Evolutionary conservation across 805 yeast genomes (phyloP), one percentile per base, ranked within the genome.

Genomic region (Starmerella sirachaensis): DNA sequence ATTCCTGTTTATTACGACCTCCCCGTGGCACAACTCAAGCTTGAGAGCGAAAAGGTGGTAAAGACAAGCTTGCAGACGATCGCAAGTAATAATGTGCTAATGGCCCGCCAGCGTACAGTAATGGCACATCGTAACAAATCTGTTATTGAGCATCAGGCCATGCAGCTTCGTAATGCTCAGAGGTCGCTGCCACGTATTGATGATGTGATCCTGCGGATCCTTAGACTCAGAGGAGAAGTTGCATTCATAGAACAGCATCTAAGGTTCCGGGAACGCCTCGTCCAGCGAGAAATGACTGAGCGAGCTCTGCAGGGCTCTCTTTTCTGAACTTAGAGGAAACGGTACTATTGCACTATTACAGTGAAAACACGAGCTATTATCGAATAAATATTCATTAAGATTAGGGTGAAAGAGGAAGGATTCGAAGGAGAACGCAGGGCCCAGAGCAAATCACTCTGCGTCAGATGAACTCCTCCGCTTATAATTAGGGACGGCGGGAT

Each of bases 191-290:
- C 67, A 8, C 52, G 61, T 2, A 60, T 65, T 19, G 86, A 81
- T 48, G 83, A 83, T 48, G 67, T 84, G 10, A 65, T 86, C 6
- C 58, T 88, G 43, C 66, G 96, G 34, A 65, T 84, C 12, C 55
- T 88, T 37, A 59, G 85, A 18, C 65, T 85, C 26, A 72, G 76
- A 41, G 81, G 74, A 17, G 77, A 78, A 35, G 60, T 63, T 28
- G 65, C 65, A 1, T 78, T 65, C 53, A 83, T 82, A 3, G 64
- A 69, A 8, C 62, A 64, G 43, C 63, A 84, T 33, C 53, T 82
- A 26, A 72, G 69, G 18, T 77, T 74, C 50, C 63, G 88, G 36
- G 82, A 76, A 38, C 59, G 69, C 18, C 60, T 72, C 37, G 72
- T 76, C 0, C 70, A 68, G 38, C 67, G 71, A 28, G 61, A 72